A percentile compares a stretch with the other conserved stretches of the same genome.
phyloP scores from a whole-genome alignment of 805 yeast species.

The Wickerhamomyces silvicola region DNA sequence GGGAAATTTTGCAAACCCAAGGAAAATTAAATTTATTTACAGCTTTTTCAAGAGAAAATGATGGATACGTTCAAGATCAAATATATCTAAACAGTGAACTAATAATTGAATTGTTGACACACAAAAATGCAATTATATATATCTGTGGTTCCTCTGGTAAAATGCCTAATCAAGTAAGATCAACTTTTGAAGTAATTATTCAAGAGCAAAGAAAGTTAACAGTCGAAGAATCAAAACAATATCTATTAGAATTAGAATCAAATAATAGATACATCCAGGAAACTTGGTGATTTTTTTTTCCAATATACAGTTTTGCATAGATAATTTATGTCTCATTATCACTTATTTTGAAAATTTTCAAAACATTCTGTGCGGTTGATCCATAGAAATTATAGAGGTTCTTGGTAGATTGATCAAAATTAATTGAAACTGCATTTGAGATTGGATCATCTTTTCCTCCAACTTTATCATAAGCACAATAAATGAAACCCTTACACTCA shows the following conservation, averaged over 20 bases:
- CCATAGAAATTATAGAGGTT: conserved; percentile 29
- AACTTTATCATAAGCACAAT: conserved; percentile 53
- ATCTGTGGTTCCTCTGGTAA: conserved; percentile 91
- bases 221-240: conserved; percentile 42
- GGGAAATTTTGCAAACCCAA: conserved; percentile 33
- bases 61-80: conserved; percentile 74
- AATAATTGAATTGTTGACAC: conserved; percentile 47
- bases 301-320: neutral
- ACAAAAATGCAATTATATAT: conserved; percentile 56
- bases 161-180: conserved; percentile 85
- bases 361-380: conserved; percentile 9
- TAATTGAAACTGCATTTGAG: conserved; percentile 16
- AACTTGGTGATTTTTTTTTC: conserved; percentile 62
- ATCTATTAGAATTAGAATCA: conserved; percentile 53
- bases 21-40: conserved; percentile 35
- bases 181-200: conserved; percentile 66
- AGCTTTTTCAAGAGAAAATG: conserved; percentile 45
- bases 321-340: neutral
- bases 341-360: conserved; percentile 3
- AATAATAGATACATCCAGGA: conserved; percentile 73
- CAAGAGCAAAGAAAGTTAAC: conserved; percentile 36
- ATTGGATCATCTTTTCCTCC: conserved; percentile 28
- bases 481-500: conserved; percentile 42
- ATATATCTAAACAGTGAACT: conserved; percentile 44
- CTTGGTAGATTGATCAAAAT: conserved; percentile 11